Percentiles rank a stretch among this genome's conserved stretches.
Evolutionary conservation across 2,329 filamentous ascomycete species (phyloP).

Genomic region (Thielaviopsis punctulata): DNA sequence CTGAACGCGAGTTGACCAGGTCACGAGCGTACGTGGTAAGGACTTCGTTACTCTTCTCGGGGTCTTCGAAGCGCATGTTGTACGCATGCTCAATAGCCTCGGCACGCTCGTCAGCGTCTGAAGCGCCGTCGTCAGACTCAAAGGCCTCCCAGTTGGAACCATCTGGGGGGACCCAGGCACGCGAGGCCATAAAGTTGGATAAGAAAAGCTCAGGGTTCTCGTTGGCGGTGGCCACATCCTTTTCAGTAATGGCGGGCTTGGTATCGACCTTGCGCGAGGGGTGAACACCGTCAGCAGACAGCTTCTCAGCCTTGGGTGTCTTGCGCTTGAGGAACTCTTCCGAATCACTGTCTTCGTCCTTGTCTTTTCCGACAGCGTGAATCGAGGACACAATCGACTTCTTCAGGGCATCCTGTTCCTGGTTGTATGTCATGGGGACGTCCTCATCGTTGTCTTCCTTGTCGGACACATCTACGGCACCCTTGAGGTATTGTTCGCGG

Average conservation of each 20-base stretch:
- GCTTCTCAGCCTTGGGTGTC: conserved; percentile 10
- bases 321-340: conserved; percentile 16
- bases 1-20: conserved; percentile 62
- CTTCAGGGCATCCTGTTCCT: conserved; percentile 78
- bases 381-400: conserved; percentile 64
- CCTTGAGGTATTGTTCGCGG: conserved; percentile 65
- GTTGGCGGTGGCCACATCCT: conserved; percentile 59
- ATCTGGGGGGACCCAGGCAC: conserved; percentile 67
- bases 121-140: conserved; percentile 85
- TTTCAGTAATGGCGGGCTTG: conserved; percentile 33
- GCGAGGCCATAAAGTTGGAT: conserved; percentile 86
- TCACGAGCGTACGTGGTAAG: conserved; percentile 82
- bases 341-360: conserved; percentile 26
- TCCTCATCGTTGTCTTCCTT: conserved; percentile 20
- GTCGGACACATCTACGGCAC: conserved; percentile 33
- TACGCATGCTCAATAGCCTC: conserved; percentile 86
- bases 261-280: conserved; percentile 33
- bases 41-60: conserved; percentile 70
- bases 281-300: conserved; percentile 27
- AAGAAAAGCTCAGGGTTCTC: conserved; percentile 82
- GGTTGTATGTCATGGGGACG: conserved; percentile 53
- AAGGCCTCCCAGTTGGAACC: conserved; percentile 59
- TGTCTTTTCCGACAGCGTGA: conserved; percentile 34
- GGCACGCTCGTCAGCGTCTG: conserved; percentile 51
- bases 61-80: conserved; percentile 91